These are phyloP conservation scores for Oemleria cerasiformis DNA, from an alignment of 306 rosid genomes.

Conservation along the genomic window DNA sequence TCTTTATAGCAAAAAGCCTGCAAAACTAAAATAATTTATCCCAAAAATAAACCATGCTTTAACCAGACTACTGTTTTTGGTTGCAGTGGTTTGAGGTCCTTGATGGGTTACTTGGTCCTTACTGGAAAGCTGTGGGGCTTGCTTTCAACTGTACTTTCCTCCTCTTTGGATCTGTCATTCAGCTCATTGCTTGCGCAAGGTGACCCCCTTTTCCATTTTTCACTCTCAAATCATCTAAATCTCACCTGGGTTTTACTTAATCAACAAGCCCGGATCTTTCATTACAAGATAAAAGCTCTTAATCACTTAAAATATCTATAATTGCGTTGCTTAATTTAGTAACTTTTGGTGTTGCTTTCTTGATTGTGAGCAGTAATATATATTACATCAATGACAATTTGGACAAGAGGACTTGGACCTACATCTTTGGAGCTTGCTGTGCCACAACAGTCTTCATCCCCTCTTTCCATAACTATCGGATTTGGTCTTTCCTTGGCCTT, in stretches of 20 bases:
- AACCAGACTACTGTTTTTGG: not conserved
- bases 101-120: slow-evolving; percentile 88
- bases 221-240: not conserved
- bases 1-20: slow-evolving; percentile 1
- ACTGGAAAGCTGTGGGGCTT: slow-evolving; percentile 89
- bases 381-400: slow-evolving; percentile 83
- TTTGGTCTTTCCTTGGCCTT: slow-evolving; percentile 96
- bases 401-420: slow-evolving; percentile 98
- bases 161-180: slow-evolving; percentile 94
- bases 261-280: not conserved
- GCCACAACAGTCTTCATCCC: slow-evolving; percentile 97
- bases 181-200: slow-evolving; percentile 99
- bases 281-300: too few relatives aligned
- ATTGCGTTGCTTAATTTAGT: not conserved
- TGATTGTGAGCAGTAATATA: slow-evolving; percentile 61
- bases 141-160: slow-evolving; percentile 98
- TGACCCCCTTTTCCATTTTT: slow-evolving; percentile 13
- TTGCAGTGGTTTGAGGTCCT: slow-evolving; percentile 99
- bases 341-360: not conserved
- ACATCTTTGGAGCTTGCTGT: slow-evolving; percentile 97
- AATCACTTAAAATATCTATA: not conserved
- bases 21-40: not conserved
- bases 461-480: slow-evolving; percentile 91
- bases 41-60: not conserved
- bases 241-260: slow-evolving; percentile 10